Evolutionary conservation across 2,329 filamentous ascomycete genomes (phyloP).

Genomic region (Talaromyces marneffei): DNA sequence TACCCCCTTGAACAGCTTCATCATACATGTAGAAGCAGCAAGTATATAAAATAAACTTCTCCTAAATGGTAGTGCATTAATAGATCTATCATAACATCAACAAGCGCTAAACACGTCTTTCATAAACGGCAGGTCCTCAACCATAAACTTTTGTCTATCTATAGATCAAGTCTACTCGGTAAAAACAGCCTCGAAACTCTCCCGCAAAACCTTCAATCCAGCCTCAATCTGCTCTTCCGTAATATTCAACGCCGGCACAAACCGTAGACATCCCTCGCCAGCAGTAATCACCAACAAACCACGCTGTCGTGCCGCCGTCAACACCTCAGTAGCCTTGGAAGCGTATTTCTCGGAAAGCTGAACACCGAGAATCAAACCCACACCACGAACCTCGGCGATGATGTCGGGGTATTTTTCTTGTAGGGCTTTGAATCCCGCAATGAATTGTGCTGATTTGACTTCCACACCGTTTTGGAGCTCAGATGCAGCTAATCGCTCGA

Average conservation of each 20-base stretch:
- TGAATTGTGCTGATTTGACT: constrained; percentile 59
- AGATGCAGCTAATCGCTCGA: constrained; percentile 66
- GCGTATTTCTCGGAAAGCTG: constrained; percentile 68
- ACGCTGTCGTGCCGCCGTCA: constrained; percentile 80
- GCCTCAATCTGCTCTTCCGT: constrained; percentile 72
- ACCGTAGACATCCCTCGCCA: constrained; percentile 83
- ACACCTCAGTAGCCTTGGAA: constrained; percentile 50
- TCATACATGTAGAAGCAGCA: too few relatives aligned
- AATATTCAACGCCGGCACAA: constrained; percentile 82
- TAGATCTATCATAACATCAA: background rate
- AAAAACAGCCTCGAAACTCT: constrained; percentile 54
- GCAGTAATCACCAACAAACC: constrained; percentile 88
- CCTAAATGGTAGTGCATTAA: background rate
- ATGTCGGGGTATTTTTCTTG: constrained; percentile 61
- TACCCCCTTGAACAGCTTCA: too few relatives aligned
- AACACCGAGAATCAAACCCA: constrained; percentile 77
- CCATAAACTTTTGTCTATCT: background rate
- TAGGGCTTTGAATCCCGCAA: constrained; percentile 52
- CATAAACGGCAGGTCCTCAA: background rate
- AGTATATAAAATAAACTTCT: too few relatives aligned
- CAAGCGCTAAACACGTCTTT: background rate
- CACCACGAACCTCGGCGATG: constrained; percentile 72
- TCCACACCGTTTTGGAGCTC: constrained; percentile 64
- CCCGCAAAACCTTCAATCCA: constrained; percentile 68
- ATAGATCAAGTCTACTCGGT: constrained; percentile 3